Evolutionary conservation across 2,329 filamentous ascomycete genomes (phyloP).

Genomic region (Monosporascus sp.): DNA sequence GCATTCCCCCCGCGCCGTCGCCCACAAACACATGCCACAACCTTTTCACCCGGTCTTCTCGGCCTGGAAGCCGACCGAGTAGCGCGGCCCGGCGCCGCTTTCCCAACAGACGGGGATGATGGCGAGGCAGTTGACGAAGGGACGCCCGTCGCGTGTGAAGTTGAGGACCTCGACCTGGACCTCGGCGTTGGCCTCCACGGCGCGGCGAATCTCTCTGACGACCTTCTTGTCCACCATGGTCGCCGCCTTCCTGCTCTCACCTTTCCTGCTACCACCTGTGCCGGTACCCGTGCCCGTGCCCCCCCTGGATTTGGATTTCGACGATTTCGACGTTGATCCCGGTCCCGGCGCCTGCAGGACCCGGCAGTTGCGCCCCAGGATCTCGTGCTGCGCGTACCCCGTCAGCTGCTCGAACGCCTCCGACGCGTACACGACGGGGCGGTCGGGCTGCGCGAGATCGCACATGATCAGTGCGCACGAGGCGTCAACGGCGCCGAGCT

Average conservation of each 20-base stretch:
- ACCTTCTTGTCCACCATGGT: conserved; percentile 57
- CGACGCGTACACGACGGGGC: conserved; percentile 79
- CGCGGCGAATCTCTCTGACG: conserved; percentile 47
- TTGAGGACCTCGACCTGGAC: conserved; percentile 60
- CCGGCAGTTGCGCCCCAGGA: conserved; percentile 74
- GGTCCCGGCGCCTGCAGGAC: conserved; percentile 67
- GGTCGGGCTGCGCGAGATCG: conserved; percentile 67
- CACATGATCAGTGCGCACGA: conserved; percentile 82
- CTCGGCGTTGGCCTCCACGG: conserved; percentile 40
- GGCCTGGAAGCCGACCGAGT: conserved; percentile 77
- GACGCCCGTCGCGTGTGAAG: conserved; percentile 73
- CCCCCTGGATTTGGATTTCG: too few species aligned
- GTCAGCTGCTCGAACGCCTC: conserved; percentile 75
- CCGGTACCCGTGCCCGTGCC: not conserved
- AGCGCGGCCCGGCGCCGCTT: conserved; percentile 53
- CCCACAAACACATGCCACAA: not conserved
- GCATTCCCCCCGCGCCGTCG: not conserved
- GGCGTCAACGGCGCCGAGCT: conserved; percentile 76
- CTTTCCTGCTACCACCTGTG: not conserved
- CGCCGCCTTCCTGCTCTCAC: not conserved
- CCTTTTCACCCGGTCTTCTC: conserved; percentile 31
- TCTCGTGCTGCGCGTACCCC: conserved; percentile 69
- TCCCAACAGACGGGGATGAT: conserved; percentile 76
- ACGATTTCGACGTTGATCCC: too few species aligned
- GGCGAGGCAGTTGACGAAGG: conserved; percentile 77